Conservation (phyloP, 2,329 filamentous ascomycete species). For the Lachnellula occidentalis region DNA sequence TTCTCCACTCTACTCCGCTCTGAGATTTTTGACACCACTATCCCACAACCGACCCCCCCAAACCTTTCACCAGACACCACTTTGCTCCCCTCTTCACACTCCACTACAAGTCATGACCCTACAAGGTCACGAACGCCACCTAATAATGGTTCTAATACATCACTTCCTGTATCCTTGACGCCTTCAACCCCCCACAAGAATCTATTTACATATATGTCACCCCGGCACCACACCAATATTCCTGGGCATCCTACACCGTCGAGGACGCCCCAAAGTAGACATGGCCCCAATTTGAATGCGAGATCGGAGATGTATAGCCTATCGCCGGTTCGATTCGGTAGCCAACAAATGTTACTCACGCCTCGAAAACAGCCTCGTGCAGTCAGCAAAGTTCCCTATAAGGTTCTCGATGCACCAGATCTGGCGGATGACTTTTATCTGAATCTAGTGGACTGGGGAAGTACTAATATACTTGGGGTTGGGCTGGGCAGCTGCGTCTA, state of each 20-base stretch:
- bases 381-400: slow-evolving; percentile 95
- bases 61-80: slow-evolving; percentile 55
- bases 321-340: slow-evolving; percentile 87
- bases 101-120: slow-evolving; percentile 55
- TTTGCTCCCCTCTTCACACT: slow-evolving; percentile 44
- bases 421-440: slow-evolving; percentile 96
- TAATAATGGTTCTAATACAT: slow-evolving; percentile 52
- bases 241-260: slow-evolving; percentile 83
- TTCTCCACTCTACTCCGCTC: slow-evolving; percentile 83
- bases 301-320: slow-evolving; percentile 91
- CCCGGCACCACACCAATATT: slow-evolving; percentile 58
- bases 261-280: slow-evolving; percentile 80
- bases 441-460: slow-evolving; percentile 96
- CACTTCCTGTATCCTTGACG: slow-evolving; percentile 70
- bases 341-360: slow-evolving; percentile 87
- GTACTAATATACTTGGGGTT: slow-evolving; percentile 87
- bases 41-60: slow-evolving; percentile 72
- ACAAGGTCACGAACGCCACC: slow-evolving; percentile 79
- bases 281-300: slow-evolving; percentile 83
- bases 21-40: slow-evolving; percentile 85
- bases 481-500: slow-evolving; percentile 91
- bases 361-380: slow-evolving; percentile 82
- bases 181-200: slow-evolving; percentile 98
- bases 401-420: slow-evolving; percentile 93
- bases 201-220: slow-evolving; percentile 85